A percentile compares a stretch with the other conserved stretches of the same genome.
Conservation (phyloP, 441 rosid genomes). For the Lepidium campestre region DNA sequence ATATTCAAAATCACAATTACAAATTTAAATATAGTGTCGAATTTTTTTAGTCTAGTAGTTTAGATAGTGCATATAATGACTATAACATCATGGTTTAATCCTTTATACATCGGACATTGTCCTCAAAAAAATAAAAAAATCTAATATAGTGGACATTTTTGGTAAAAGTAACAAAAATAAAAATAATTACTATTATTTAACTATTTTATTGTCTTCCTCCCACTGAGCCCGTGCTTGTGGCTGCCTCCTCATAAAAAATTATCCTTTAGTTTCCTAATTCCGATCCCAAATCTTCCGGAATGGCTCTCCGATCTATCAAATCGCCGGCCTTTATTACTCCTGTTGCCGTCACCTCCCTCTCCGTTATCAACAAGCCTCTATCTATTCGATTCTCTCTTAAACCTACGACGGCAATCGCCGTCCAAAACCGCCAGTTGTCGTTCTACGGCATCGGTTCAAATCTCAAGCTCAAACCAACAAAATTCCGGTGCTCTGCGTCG, state of each 20-base stretch:
- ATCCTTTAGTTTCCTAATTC: background rate
- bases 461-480: conserved; percentile 1
- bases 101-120: too few species aligned
- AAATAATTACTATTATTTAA: too few species aligned
- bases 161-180: too few species aligned
- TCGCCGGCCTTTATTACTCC: conserved; percentile 9
- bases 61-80: too few species aligned
- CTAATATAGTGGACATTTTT: too few species aligned
- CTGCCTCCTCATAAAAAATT: background rate
- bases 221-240: background rate
- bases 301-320: conserved; percentile 27
- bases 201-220: background rate
- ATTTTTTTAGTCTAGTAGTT: too few species aligned
- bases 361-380: background rate
- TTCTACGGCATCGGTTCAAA: conserved; percentile 1
- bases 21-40: too few species aligned
- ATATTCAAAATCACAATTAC: too few species aligned
- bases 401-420: background rate
- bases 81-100: too few species aligned
- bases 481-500: conserved; percentile 34
- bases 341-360: background rate
- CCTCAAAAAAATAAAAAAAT: too few species aligned
- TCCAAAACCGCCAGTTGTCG: background rate
- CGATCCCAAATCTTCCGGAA: background rate
- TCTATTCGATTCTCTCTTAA: background rate